Evolutionary conservation across 2,329 filamentous ascomycete genomes (phyloP).

Genomic region (Alternaria triticimaculans): DNA sequence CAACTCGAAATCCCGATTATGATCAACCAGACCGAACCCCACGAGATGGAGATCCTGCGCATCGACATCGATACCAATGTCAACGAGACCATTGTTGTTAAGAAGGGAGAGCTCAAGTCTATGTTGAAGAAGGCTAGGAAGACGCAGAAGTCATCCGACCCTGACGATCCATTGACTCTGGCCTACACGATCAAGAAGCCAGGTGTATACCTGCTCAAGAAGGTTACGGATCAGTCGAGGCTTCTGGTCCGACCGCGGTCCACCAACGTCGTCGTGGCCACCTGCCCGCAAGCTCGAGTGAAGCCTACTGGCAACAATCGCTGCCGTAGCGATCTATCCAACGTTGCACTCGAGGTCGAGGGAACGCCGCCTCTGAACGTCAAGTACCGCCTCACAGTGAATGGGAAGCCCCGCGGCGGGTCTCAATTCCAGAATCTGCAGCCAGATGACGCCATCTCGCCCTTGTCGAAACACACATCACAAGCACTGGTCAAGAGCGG

Average conservation of each 20-base stretch:
- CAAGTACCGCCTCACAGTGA: conserved; percentile 87
- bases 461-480: conserved; percentile 68
- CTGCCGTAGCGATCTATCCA: conserved; percentile 87
- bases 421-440: conserved; percentile 88
- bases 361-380: conserved; percentile 92
- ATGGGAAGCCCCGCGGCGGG: conserved; percentile 80
- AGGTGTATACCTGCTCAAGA: conserved; percentile 83
- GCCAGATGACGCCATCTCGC: conserved; percentile 83
- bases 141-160: conserved; percentile 55
- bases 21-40: conserved; percentile 91
- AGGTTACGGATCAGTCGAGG: conserved; percentile 91
- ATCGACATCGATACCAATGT: conserved; percentile 81
- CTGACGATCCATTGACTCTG: conserved; percentile 68
- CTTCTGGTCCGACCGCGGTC: conserved; percentile 82
- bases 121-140: conserved; percentile 75
- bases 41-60: conserved; percentile 86
- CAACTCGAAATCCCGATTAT: conserved; percentile 77
- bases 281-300: conserved; percentile 81
- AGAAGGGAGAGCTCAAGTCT: conserved; percentile 74
- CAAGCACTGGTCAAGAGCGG: conserved; percentile 63
- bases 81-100: conserved; percentile 81
- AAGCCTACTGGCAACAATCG: conserved; percentile 70
- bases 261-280: conserved; percentile 82
- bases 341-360: conserved; percentile 80
- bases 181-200: conserved; percentile 81